phyloP scores from a whole-genome alignment of 768 basidiomycete genomes.

The Tubosaeta sp. region DNA sequence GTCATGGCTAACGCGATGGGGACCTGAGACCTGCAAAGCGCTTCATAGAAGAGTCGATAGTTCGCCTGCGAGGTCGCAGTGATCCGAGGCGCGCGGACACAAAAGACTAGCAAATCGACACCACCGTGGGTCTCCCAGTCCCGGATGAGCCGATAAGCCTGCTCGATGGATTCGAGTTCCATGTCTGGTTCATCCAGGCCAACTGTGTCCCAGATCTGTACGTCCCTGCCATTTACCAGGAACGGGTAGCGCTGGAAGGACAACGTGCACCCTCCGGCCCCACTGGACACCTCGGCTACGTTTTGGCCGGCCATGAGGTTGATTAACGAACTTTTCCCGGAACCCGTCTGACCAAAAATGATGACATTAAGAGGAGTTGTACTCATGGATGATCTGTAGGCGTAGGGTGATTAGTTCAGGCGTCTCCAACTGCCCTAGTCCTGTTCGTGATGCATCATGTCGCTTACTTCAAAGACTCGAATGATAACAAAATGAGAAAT shows the following conservation, averaged over 20 bases:
- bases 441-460: too few species aligned
- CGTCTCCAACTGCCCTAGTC: too few species aligned
- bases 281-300: background rate
- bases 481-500: background rate
- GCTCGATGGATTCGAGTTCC: background rate
- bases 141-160: background rate
- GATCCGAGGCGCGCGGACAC: background rate
- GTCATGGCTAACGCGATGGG: conserved; percentile 2
- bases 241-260: background rate
- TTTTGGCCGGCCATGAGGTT: background rate
- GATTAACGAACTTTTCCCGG: background rate
- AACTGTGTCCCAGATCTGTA: background rate
- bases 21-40: background rate
- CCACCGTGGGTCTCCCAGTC: background rate
- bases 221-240: background rate
- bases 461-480: background rate
- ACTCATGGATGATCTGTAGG: background rate
- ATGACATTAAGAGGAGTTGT: background rate
- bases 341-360: background rate
- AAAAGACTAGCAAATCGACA: background rate
- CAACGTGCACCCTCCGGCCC: background rate
- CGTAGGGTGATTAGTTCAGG: background rate
- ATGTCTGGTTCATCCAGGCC: background rate
- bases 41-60: conserved; percentile 1
- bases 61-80: conserved; percentile 1